Conservation (phyloP, 805 yeast genomes). For the Myxozyma udenii region DNA sequence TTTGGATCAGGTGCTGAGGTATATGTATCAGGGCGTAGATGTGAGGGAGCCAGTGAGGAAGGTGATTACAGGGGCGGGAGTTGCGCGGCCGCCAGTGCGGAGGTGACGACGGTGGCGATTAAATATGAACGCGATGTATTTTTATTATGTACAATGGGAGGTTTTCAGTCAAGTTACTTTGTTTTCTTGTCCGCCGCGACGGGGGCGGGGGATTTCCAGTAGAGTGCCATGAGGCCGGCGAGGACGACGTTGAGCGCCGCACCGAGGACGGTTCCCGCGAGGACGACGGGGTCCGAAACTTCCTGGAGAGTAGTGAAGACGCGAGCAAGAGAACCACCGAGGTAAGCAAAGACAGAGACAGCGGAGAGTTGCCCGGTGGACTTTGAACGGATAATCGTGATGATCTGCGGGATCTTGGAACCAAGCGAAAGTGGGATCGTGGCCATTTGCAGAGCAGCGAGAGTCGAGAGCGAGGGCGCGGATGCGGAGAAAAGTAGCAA, state of each 20-base stretch:
- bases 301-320: slow-evolving; percentile 43
- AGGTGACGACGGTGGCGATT: neutral
- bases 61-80: slow-evolving; percentile 17
- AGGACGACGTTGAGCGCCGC: slow-evolving; percentile 40
- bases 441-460: slow-evolving; percentile 35
- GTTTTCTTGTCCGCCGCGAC: slow-evolving; percentile 26
- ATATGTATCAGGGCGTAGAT: slow-evolving; percentile 26
- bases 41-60: slow-evolving; percentile 26
- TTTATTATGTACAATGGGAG: too few relatives aligned
- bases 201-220: slow-evolving; percentile 32
- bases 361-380: slow-evolving; percentile 47
- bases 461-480: slow-evolving; percentile 26
- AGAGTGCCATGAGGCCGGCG: slow-evolving; percentile 40
- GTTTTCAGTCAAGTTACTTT: neutral
- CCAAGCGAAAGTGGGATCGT: slow-evolving; percentile 41
- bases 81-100: neutral
- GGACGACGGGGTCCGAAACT: slow-evolving; percentile 39
- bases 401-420: slow-evolving; percentile 46
- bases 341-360: slow-evolving; percentile 41
- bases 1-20: slow-evolving; percentile 24
- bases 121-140: slow-evolving; percentile 28
- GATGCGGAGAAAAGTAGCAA: slow-evolving; percentile 31
- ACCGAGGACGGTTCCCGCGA: slow-evolving; percentile 38
- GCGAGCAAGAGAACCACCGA: slow-evolving; percentile 42
- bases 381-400: slow-evolving; percentile 39